Base-by-base conservation (phyloP, 352 stramenopile genomes). In the Phytophthora melonis region DNA sequence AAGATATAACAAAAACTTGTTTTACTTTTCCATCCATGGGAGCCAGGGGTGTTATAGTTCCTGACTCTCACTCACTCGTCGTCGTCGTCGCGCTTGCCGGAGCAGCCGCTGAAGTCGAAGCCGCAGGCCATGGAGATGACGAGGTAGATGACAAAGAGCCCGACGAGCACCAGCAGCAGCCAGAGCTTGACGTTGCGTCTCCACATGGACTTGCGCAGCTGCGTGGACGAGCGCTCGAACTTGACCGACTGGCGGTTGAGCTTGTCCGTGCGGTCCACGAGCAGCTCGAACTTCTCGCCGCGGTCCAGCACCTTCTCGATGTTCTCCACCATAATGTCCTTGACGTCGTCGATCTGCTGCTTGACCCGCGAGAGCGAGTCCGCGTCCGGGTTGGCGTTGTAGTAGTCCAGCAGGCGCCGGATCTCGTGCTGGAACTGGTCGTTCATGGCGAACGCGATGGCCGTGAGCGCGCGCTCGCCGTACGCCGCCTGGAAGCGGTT, bases 241-340 rank as follows among this genome's bases (percentile, higher is more conserved):
- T 97, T 95, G 75, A 99, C 98, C 18, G 98, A 98, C 79, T 98
- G 93, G 56, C 98, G 92, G 79, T 98, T 98, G 4, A 99, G 84
- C 69, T 98, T 92, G 87, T 99, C 97, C n/a, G 91, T 97, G 72
- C 90, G 90, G 63, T 97, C 91, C 55, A 97, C 91, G 5, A 97
- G 78, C 45, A 97, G 71, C 83, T 99, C 98, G 79, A 99, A 99
- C 74, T 99, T 99, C 78, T 99, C 98, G 18, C 98, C 98, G 41
- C 98, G 80, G 59, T 99, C 97, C 65, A 99, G 82, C 34, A 99
- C 94, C 77, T 99, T 99, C 64, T 99, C 98, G 74, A 99, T 99
- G 79, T 99, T 99, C 75, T 99, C 92, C 36, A 99, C 93, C 97
- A 99, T 99, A 59, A 98, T 93, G 74, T 98, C 94, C 75, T 99